Evolutionary conservation across 2,329 filamentous ascomycete species (phyloP).

Genomic region (Chaetomiaceae sp.): DNA sequence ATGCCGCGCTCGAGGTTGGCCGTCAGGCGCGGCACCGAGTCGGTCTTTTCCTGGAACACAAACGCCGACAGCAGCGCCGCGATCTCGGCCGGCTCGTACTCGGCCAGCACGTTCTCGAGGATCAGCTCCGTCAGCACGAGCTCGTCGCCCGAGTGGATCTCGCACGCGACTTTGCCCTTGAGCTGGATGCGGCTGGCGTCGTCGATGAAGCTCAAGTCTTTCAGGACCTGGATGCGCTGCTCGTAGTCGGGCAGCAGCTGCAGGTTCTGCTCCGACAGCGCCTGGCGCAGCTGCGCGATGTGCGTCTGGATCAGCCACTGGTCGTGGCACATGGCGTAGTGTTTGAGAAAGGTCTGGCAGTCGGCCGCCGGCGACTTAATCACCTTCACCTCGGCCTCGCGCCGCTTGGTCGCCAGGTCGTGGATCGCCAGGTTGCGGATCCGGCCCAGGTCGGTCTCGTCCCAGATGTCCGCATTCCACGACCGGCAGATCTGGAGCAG

Average conservation of each 20-base stretch:
- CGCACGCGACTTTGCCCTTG: constrained; percentile 97
- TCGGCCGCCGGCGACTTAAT: constrained; percentile 57
- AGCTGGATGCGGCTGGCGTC: constrained; percentile 80
- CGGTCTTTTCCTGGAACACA: constrained; percentile 96
- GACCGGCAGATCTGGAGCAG: constrained; percentile 62
- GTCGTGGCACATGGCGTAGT: constrained; percentile 94
- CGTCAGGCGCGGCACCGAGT: constrained; percentile 71
- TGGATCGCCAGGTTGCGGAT: constrained; percentile 78
- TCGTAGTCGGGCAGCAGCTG: constrained; percentile 95
- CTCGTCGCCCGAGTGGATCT: constrained; percentile 95
- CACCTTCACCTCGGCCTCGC: constrained; percentile 56
- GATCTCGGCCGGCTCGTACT: constrained; percentile 94
- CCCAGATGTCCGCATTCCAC: constrained; percentile 71
- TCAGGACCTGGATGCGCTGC: constrained; percentile 85
- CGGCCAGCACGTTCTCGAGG: constrained; percentile 90
- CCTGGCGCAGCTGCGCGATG: constrained; percentile 76
- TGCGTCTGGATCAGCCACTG: constrained; percentile 96
- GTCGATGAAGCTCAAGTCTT: constrained; percentile 89
- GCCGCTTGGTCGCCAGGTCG: constrained; percentile 69
- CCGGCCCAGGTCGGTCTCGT: constrained; percentile 74
- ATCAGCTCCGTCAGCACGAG: constrained; percentile 93
- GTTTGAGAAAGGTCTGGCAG: constrained; percentile 78
- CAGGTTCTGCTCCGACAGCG: constrained; percentile 93
- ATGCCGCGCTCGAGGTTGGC: constrained; percentile 75
- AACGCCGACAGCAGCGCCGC: constrained; percentile 89